These are phyloP conservation scores for Sporisorium graminicola DNA, from an alignment of 1,284 basidiomycete genomes.

Conservation along the genomic window DNA sequence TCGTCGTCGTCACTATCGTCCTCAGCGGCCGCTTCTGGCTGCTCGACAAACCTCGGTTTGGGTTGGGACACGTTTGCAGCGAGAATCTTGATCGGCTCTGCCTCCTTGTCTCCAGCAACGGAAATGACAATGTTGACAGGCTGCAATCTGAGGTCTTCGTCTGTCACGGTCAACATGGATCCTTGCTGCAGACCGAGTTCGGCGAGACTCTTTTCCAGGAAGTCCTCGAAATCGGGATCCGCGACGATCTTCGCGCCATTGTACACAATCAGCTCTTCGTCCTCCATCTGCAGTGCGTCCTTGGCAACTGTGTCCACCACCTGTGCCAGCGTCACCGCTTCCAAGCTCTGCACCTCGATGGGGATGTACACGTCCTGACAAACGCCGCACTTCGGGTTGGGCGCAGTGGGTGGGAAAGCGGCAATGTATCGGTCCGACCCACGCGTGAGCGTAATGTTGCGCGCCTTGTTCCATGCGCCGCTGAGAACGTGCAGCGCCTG, in stretches of 20 bases:
- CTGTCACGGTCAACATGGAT: conserved; percentile 86
- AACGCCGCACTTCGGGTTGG: conserved; percentile 76
- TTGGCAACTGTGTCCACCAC: conserved; percentile 75
- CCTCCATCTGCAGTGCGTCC: conserved; percentile 72
- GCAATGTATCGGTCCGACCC: conserved; percentile 43
- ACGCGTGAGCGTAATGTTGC: conserved; percentile 50
- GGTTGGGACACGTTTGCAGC: conserved; percentile 13
- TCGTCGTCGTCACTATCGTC: conserved; percentile 9
- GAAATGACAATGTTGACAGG: conserved; percentile 58
- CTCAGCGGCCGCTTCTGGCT: not conserved
- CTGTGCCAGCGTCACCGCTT: conserved; percentile 79
- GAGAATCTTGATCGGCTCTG: conserved; percentile 16
- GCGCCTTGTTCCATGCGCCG: conserved; percentile 36
- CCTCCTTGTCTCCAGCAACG: not conserved
- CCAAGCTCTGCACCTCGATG: conserved; percentile 75
- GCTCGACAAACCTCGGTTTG: not conserved
- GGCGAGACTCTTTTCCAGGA: conserved; percentile 79
- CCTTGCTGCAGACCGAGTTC: conserved; percentile 78
- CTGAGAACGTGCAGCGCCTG: conserved; percentile 86
- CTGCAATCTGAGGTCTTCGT: conserved; percentile 76
- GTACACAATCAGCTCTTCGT: conserved; percentile 72
- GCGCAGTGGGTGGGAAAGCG: conserved; percentile 24
- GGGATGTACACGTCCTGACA: conserved; percentile 87
- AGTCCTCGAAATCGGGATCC: conserved; percentile 92
- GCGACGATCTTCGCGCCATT: conserved; percentile 85